phyloP scores from a whole-genome alignment of 257 asterid species.

The Hygrophila difformis region DNA sequence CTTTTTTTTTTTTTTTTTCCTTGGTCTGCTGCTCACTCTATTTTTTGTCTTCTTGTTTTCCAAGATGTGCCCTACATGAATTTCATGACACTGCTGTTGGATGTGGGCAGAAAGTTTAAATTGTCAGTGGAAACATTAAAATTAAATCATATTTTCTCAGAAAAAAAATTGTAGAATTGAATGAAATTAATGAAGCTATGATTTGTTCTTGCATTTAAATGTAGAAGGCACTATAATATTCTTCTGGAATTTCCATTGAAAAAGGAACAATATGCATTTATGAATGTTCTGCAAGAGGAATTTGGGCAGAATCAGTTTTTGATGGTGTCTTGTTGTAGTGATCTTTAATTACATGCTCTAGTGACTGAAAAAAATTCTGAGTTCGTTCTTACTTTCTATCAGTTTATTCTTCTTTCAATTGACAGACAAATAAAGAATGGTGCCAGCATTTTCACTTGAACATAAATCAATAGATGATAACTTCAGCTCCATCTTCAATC shows the following conservation, averaged over 20 bases:
- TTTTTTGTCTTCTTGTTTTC: too few species aligned
- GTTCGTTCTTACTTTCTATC: constrained; percentile 26
- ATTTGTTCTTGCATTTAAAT: background rate
- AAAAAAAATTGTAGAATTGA: background rate
- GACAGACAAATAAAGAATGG: constrained; percentile 63
- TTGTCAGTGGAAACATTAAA: background rate
- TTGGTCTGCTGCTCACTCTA: background rate
- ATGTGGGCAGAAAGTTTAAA: too few species aligned
- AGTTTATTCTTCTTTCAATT: constrained; percentile 79
- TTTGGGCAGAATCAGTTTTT: too few species aligned
- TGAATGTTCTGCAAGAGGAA: background rate
- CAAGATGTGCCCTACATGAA: background rate
- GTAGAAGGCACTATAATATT: background rate
- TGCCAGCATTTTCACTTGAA: constrained; percentile 52
- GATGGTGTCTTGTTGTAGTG: too few species aligned
- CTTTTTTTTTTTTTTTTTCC: background rate
- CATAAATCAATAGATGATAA: constrained; percentile 53
- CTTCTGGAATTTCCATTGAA: constrained; percentile 1
- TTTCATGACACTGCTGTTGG: background rate
- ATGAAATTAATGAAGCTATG: background rate
- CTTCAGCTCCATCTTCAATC: constrained; percentile 37
- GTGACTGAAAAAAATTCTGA: too few species aligned
- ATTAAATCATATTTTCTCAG: background rate
- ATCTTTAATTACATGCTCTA: too few species aligned
- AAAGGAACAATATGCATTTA: background rate